A percentile compares a stretch with the other conserved stretches of the same genome.
Evolutionary conservation across 192 early-diverging fungal species (phyloP).

Genomic region (Coemansia sp.): DNA sequence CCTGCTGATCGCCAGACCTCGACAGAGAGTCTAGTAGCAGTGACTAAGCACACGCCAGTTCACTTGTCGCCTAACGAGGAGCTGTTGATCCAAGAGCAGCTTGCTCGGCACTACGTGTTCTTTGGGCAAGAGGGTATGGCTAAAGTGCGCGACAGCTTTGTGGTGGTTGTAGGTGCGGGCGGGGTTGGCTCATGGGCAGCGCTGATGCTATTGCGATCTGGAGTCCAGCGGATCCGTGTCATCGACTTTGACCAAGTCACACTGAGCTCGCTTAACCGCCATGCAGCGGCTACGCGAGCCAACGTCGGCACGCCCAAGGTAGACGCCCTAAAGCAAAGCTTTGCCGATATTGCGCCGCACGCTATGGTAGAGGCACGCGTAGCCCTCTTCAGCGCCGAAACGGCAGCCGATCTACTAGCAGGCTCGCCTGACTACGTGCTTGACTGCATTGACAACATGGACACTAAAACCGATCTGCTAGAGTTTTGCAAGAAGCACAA

Average conservation of each 20-base stretch:
- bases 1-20: constrained; percentile 2
- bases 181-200: constrained; percentile 94
- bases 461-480: constrained; percentile 91
- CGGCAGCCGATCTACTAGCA: constrained; percentile 69
- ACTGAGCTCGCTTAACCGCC: constrained; percentile 90
- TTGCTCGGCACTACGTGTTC: constrained; percentile 87
- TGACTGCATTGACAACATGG: constrained; percentile 96
- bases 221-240: constrained; percentile 82
- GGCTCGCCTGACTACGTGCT: constrained; percentile 77
- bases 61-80: constrained; percentile 59
- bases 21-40: constrained; percentile 15
- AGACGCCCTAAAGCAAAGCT: constrained; percentile 69
- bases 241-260: constrained; percentile 99
- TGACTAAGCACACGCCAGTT: constrained; percentile 48
- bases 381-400: constrained; percentile 74
- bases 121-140: constrained; percentile 82
- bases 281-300: constrained; percentile 88
- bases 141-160: constrained; percentile 78
- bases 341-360: constrained; percentile 79
- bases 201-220: constrained; percentile 88
- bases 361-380: constrained; percentile 76
- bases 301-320: constrained; percentile 93
- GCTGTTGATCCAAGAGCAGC: constrained; percentile 80
- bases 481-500: constrained; percentile 80
- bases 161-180: constrained; percentile 94